A percentile compares a stretch with the other conserved stretches of the same genome.
Conservation (phyloP, 441 rosid species). For the Populus hybrid region DNA sequence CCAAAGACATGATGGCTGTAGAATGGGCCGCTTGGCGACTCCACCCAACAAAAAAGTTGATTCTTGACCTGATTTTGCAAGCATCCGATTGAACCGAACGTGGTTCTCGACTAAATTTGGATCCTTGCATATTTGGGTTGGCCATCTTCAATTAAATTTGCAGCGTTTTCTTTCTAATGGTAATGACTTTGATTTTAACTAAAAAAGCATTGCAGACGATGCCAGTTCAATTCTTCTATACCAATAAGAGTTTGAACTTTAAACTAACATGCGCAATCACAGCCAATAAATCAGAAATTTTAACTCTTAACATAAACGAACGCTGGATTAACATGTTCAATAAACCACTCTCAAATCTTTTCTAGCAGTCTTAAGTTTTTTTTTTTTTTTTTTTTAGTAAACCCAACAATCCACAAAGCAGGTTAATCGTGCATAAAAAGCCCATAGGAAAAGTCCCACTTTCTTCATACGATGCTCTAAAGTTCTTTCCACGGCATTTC, state of each 20-base stretch:
- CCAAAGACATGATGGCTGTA: not conserved
- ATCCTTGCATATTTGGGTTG: not conserved
- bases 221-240: not conserved
- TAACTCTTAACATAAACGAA: not conserved
- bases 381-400: not conserved
- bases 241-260: not conserved
- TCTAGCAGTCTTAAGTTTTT: not conserved
- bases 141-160: not conserved
- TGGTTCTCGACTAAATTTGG: not conserved
- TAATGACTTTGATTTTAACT: too few relatives aligned
- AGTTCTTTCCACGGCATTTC: too few relatives aligned
- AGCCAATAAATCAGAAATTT: not conserved
- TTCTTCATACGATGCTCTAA: too few relatives aligned
- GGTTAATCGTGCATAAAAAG: not conserved
- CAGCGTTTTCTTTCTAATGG: not conserved
- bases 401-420: not conserved
- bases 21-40: not conserved
- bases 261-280: not conserved
- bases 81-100: not conserved
- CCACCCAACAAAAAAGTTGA: not conserved
- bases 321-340: not conserved
- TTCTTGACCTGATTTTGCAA: not conserved
- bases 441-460: too few relatives aligned
- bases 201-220: not conserved
- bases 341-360: not conserved